These are phyloP conservation scores for Fraxinus quadrangulata DNA, from an alignment of 257 asterid species.

Conservation along the genomic window DNA sequence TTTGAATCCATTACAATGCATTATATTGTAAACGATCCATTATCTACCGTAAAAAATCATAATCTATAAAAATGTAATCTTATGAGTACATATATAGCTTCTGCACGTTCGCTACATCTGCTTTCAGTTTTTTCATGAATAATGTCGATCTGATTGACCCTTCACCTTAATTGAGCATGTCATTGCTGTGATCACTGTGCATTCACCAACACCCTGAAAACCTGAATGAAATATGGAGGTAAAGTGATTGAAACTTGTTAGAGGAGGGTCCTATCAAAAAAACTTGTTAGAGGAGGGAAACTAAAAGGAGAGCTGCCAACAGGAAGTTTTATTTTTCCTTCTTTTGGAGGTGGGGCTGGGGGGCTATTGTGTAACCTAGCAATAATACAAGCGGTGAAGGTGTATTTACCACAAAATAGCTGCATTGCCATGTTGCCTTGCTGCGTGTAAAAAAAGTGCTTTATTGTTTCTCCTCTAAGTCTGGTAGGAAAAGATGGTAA, in stretches of 20 bases:
- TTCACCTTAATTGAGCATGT: not conserved
- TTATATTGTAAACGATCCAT: not conserved
- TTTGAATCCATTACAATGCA: not conserved
- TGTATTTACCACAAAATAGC: not conserved
- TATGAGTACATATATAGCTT: not conserved
- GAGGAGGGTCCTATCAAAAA: not conserved
- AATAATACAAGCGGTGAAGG: not conserved
- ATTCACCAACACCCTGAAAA: not conserved
- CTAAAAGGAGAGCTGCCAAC: not conserved
- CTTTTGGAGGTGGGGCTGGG: not conserved
- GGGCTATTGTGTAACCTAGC: not conserved
- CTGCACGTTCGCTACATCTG: not conserved
- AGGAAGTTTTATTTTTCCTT: not conserved
- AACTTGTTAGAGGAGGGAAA: not conserved
- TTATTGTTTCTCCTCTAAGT: not conserved
- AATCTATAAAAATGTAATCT: not conserved
- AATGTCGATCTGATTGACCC: not conserved
- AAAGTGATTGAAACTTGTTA: not conserved
- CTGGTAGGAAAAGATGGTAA: not conserved
- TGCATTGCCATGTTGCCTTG: not conserved
- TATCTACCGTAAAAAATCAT: not conserved
- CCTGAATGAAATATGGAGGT: not conserved
- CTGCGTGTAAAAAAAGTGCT: not conserved
- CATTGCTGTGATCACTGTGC: not conserved
- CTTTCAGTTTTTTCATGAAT: not conserved